A percentile compares a stretch with the other conserved stretches of the same genome.
Conservation (phyloP, 2,329 filamentous ascomycete genomes). For the Curvularia hawaiiensis region DNA sequence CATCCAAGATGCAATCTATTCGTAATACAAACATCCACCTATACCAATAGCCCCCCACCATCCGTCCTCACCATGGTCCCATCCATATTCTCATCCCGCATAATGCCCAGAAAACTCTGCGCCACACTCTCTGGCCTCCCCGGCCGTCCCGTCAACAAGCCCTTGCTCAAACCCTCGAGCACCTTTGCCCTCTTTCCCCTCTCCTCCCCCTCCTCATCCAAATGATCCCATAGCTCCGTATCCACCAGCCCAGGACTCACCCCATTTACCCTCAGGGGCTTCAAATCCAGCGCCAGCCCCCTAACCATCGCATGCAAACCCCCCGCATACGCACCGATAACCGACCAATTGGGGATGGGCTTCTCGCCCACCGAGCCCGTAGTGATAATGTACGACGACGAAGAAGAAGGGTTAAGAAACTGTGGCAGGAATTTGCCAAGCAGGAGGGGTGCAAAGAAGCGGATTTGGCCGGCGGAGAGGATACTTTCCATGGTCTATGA, state of each 20-base stretch:
- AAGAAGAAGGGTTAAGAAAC: background rate
- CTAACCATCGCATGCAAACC: background rate
- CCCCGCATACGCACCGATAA: background rate
- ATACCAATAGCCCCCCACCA: background rate
- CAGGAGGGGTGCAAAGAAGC: background rate
- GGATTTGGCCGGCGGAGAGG: background rate
- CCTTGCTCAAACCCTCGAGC: background rate
- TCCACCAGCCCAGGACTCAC: background rate
- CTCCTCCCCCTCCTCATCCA: background rate
- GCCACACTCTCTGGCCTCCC: background rate
- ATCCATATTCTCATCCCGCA: background rate
- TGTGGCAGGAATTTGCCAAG: background rate
- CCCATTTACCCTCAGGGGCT: background rate
- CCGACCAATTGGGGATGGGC: background rate
- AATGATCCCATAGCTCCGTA: background rate
- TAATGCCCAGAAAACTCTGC: background rate
- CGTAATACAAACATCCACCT: background rate
- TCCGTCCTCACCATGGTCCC: background rate
- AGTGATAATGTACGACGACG: background rate
- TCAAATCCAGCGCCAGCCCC: background rate
- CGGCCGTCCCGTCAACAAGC: background rate
- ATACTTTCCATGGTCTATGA: background rate
- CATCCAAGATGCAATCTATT: background rate
- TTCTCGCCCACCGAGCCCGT: background rate
- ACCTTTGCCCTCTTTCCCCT: background rate